Evolutionary conservation across 768 basidiomycete species (phyloP).

Genomic region (Lyophyllum semitale): DNA sequence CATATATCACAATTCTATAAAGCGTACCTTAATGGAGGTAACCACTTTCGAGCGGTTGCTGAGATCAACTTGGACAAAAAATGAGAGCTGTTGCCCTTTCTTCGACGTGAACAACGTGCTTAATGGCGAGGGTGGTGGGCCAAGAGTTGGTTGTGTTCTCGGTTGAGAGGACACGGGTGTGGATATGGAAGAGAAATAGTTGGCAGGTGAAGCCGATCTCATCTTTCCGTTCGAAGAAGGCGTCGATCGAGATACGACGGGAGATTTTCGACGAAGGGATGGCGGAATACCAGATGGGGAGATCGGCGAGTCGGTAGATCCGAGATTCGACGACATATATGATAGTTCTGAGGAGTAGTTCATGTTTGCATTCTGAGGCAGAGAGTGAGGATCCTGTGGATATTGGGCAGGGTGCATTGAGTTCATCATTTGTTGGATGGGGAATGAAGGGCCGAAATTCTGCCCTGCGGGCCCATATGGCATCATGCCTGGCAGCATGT

Average conservation of each 20-base stretch:
- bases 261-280: constrained; percentile 19
- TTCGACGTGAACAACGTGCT: constrained; percentile 44
- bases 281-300: constrained; percentile 14
- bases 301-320: neutral
- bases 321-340: neutral
- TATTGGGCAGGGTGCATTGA: neutral
- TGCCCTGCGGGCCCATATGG: neutral
- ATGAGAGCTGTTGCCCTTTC: constrained; percentile 46
- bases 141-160: neutral
- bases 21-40: constrained; percentile 59
- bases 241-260: constrained; percentile 8
- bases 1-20: neutral
- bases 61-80: constrained; percentile 73
- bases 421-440: constrained; percentile 1
- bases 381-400: neutral
- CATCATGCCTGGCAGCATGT: neutral
- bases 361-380: neutral
- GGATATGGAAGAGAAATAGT: neutral
- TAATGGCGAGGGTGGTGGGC: constrained; percentile 10
- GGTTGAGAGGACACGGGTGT: constrained; percentile 4
- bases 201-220: constrained; percentile 12
- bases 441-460: neutral
- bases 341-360: neutral
- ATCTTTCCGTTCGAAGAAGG: constrained; percentile 10
- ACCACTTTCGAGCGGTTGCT: constrained; percentile 52